Base-by-base conservation (phyloP, 495 filamentous ascomycete species). In the Neurospora sp. region DNA sequence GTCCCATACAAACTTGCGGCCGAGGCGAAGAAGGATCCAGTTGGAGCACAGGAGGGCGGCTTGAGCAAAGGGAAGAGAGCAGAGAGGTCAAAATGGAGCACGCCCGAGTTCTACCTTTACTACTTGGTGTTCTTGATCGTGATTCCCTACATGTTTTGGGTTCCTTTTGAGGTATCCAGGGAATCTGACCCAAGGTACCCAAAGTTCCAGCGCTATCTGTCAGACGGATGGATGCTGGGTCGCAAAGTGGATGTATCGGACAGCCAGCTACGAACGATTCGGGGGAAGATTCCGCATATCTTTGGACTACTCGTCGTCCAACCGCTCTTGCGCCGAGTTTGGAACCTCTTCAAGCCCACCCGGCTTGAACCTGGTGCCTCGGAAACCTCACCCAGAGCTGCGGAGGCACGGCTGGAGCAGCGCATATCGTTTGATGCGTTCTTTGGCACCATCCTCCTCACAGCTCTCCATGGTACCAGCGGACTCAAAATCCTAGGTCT, bases 171-270 rank as follows among this genome's bases (percentile, higher is more conserved):
- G 82, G 91, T 97, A 38, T 98, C 96, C n/a, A 88, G 91, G 85
- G 94, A 92, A 70, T 90, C 87, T 44, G 89, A 97, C 82, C 93
- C 94, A 5, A 89, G 91, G 72, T 98, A 96, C 79, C 74, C 85
- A 42, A 92, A 88, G 74, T 98, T 91, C 78, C 85, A 91, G 73
- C 81, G 84, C 68, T 81, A 91, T 1, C 87, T 99, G 20, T 91
- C 88, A 0, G 85, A 89, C 10, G 96, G 96, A 72, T 99, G 96
- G 96, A 93, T 99, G 71, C 91, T 91, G n/a, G 96, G 96, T 18
- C 92, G 94, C 69, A 93, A 92, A 85, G 93, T 98, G 92, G 96
- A 99, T 82, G 89, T 94, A 73, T 96, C 94, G 9, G 96, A 99
- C 83, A 79, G 85, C 10, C 96, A 99, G 80, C 98, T 97, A 81